Conservation (phyloP, 163 green algal genomes). For the Coccomyxa subellipsoidea region DNA sequence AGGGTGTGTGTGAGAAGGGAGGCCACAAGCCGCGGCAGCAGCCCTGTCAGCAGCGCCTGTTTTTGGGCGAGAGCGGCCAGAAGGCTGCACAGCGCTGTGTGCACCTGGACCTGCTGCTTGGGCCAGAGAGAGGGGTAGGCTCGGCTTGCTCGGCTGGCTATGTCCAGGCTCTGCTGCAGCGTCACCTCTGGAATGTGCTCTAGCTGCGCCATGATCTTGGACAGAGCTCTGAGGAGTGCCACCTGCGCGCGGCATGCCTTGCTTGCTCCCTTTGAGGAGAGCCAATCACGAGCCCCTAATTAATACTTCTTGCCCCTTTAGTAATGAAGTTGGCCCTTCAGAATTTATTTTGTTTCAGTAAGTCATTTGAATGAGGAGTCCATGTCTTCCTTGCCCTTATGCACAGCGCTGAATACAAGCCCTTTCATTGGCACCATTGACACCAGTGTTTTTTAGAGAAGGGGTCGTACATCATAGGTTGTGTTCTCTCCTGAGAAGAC, state of each 20-base stretch:
- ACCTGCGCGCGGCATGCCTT: too few relatives aligned
- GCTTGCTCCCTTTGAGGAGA: too few relatives aligned
- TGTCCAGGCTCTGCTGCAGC: not conserved
- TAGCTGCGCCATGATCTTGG: not conserved
- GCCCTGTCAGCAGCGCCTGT: not conserved
- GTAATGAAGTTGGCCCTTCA: too few relatives aligned
- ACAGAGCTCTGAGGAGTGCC: not conserved
- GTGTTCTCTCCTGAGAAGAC: not conserved
- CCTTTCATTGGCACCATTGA: too few relatives aligned
- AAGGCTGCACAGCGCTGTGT: not conserved
- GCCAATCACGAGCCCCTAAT: too few relatives aligned
- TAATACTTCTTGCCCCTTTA: too few relatives aligned
- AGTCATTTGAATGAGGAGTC: too few relatives aligned
- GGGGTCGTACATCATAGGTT: not conserved
- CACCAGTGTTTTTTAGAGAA: not conserved
- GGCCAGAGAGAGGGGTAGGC: not conserved
- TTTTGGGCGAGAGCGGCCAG: not conserved
- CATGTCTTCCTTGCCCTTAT: too few relatives aligned
- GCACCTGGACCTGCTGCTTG: not conserved
- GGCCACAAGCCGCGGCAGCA: not conserved
- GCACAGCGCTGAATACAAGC: too few relatives aligned
- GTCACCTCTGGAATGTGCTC: not conserved
- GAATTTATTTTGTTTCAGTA: too few relatives aligned
- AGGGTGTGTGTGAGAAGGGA: not conserved
- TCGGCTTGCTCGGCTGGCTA: not conserved